A percentile compares a stretch with the other conserved stretches of the same genome.
These are phyloP conservation scores for Solanum clarkiae DNA, from an alignment of 257 asterid species.

Conservation along the genomic window DNA sequence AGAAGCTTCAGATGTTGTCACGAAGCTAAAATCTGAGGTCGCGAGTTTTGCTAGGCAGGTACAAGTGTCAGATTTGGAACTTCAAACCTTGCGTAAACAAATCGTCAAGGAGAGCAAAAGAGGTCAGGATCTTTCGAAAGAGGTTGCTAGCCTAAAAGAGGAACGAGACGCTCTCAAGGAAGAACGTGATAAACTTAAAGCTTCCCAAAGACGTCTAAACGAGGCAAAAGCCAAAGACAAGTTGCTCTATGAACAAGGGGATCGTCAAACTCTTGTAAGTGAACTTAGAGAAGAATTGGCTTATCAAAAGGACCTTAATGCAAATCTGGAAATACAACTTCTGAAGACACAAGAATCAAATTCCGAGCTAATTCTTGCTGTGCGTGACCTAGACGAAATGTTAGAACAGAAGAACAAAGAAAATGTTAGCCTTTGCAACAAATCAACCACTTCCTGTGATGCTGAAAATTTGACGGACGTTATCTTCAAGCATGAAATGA, in stretches of 20 bases:
- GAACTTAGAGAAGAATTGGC: conserved; percentile 79
- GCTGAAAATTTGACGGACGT: conserved; percentile 7
- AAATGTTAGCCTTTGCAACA: conserved; percentile 11
- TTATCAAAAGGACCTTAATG: conserved; percentile 63
- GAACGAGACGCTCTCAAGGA: conserved; percentile 64
- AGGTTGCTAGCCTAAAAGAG: conserved; percentile 49
- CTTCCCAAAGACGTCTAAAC: conserved; percentile 14
- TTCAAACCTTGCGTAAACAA: conserved; percentile 94
- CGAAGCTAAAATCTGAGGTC: conserved; percentile 57
- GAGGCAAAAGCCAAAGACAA: conserved; percentile 28
- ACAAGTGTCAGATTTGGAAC: conserved; percentile 80
- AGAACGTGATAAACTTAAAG: conserved; percentile 47
- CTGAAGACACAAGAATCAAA: conserved; percentile 84
- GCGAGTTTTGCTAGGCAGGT: conserved; percentile 61
- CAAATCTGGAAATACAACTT: conserved; percentile 69
- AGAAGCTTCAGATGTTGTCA: conserved; percentile 39
- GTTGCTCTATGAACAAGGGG: conserved; percentile 33
- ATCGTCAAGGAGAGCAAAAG: conserved; percentile 76
- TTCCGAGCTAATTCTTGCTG: conserved; percentile 86
- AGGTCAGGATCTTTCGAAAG: conserved; percentile 73
- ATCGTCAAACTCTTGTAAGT: conserved; percentile 35
- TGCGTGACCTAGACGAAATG: conserved; percentile 77
- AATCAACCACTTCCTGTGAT: not conserved
- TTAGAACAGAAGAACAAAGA: conserved; percentile 63
- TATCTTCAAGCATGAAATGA: conserved; percentile 6